These are phyloP conservation scores for Arabis alpina DNA, from an alignment of 345 rosid genomes.

Conservation along the genomic window DNA sequence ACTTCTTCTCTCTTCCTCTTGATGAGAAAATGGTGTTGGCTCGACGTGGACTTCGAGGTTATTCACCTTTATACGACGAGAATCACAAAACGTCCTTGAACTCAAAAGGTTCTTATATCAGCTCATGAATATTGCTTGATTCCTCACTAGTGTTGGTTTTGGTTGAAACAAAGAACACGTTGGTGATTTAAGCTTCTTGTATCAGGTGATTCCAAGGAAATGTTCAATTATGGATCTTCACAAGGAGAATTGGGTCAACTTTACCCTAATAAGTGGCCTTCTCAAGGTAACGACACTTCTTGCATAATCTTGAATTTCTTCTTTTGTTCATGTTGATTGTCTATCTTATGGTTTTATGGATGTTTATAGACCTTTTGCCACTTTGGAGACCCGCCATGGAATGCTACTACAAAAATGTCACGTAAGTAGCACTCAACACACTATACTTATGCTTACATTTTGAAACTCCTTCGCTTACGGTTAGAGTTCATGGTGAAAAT, in stretches of 20 bases:
- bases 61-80: constrained; percentile 61
- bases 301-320: not conserved
- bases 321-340: not conserved
- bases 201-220: constrained; percentile 78
- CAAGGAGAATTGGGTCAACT: constrained; percentile 38
- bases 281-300: constrained; percentile 50
- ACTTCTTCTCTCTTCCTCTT: constrained; percentile 70
- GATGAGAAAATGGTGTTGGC: constrained; percentile 60
- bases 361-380: constrained; percentile 61
- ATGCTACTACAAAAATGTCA: constrained; percentile 49
- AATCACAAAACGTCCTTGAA: constrained; percentile 33
- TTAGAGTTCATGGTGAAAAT: not conserved
- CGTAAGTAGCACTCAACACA: constrained; percentile 47
- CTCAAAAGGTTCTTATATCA: constrained; percentile 22
- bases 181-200: not conserved
- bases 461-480: not conserved
- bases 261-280: constrained; percentile 74
- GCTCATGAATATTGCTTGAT: too few relatives aligned
- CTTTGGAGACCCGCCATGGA: constrained; percentile 72
- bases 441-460: not conserved
- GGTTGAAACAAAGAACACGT: not conserved
- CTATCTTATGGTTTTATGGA: constrained; percentile 13
- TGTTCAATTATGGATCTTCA: constrained; percentile 70
- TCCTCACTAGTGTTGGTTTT: not conserved
- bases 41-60: constrained; percentile 61